Evolutionary conservation across 2,329 filamentous ascomycete genomes (phyloP).

Genomic region (Fusarium buxicola): DNA sequence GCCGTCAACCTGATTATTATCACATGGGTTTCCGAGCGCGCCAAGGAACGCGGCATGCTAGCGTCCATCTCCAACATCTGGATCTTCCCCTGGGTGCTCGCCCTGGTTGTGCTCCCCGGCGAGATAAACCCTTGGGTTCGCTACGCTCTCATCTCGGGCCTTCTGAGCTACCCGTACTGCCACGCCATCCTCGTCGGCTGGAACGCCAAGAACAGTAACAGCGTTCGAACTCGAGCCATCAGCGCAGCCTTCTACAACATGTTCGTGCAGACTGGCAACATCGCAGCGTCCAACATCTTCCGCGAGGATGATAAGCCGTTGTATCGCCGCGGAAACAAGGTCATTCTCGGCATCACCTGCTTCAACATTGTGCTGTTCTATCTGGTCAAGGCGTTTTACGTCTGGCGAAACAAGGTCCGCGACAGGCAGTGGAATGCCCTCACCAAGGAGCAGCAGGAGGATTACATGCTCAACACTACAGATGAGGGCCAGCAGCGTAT

Average conservation of each 20-base stretch:
- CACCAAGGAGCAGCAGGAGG: conserved; percentile 58
- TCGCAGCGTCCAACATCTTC: conserved; percentile 57
- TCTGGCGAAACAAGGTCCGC: conserved; percentile 59
- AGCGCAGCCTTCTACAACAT: conserved; percentile 72
- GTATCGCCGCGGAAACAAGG: conserved; percentile 62
- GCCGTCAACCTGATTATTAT: conserved; percentile 60
- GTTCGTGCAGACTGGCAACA: conserved; percentile 58
- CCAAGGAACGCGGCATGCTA: conserved; percentile 59
- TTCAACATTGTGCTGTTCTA: conserved; percentile 61
- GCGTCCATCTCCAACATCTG: conserved; percentile 61
- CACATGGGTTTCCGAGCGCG: conserved; percentile 57
- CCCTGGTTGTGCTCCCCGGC: conserved; percentile 55
- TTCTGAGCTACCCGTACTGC: conserved; percentile 62
- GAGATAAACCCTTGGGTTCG: conserved; percentile 56
- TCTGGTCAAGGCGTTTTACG: conserved; percentile 59
- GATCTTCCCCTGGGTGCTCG: conserved; percentile 62
- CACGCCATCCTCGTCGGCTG: conserved; percentile 64
- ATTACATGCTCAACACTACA: conserved; percentile 61
- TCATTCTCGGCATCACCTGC: conserved; percentile 60
- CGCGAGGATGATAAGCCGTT: conserved; percentile 65
- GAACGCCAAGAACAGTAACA: conserved; percentile 71
- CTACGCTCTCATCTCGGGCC: conserved; percentile 52
- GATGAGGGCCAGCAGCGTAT: conserved; percentile 67
- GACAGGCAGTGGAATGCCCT: conserved; percentile 58
- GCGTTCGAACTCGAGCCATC: conserved; percentile 71